Evolutionary conservation across 2,329 filamentous ascomycete genomes (phyloP), one percentile per base, ranked within the genome.

Genomic region (Raffaelea ambrosiae): DNA sequence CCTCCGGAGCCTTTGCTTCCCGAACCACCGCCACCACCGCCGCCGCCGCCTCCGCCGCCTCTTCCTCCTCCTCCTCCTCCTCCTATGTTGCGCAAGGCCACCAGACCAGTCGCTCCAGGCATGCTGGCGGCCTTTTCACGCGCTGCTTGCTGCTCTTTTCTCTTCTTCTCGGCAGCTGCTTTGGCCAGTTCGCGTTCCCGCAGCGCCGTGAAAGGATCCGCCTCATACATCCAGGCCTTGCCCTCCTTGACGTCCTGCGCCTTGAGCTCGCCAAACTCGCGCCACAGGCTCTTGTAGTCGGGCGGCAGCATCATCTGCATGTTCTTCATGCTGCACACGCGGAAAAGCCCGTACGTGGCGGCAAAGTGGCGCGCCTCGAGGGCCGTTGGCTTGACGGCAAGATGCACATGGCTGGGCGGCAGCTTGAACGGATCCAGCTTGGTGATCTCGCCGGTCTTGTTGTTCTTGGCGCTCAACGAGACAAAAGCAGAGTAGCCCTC

Each of bases 251-350:
- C 71, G 58, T 96, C 91, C 56, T 82, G 77, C 54, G 79, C 80
- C 66, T 96, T 97, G 53, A 97, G 69, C 4, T 81, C 77, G 53
- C 85, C 79, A 56, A 98, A 95, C 49, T 90, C 83, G 62, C 94
- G 95, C 93, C 93, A 98, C 39, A 96, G 70, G 54, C 87, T 80
- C 60, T 84, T 85, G 66, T 96, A 94, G 50, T 86, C 86, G 0
- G 93, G 93, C 21, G 93, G 93, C 54, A 98, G 74, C 69, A 90
- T 91, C 72, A 89, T 94, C 61, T 95, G 88, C 58, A 96, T 80
- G 62, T 97, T 97, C 66, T 90, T 89, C 83, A 94, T 95, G 61
- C 86, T 96, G 65, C 87, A 91, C 3, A 97, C 86, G 44, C 93
- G 79, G 62, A 93, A 97, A 9, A 98, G 74, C 3, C 84, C 86